Conservation (phyloP, 2,329 filamentous ascomycete genomes). For the Pezicula carpinea region DNA sequence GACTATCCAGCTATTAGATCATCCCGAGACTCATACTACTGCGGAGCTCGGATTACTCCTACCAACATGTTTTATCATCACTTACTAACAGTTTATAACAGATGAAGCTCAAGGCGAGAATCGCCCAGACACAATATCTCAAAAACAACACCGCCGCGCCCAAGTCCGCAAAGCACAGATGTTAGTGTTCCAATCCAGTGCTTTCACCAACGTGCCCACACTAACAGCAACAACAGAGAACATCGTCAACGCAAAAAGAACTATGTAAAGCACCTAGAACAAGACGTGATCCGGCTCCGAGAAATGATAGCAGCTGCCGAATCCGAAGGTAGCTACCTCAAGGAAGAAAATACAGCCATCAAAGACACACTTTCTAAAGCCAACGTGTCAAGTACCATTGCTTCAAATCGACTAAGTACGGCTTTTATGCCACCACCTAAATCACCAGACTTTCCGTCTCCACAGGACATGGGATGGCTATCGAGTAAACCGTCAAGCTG, state of each 20-base stretch:
- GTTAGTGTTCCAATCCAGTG: constrained; percentile 7
- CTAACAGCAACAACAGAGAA: constrained; percentile 11
- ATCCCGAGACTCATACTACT: no score
- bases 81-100: no score
- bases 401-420: no score
- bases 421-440: neutral
- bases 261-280: constrained; percentile 24
- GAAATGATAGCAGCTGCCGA: constrained; percentile 20
- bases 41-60: no score
- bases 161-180: constrained; percentile 28
- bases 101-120: neutral
- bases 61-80: no score
- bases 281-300: constrained; percentile 22
- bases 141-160: constrained; percentile 22
- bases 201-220: neutral
- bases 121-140: constrained; percentile 1
- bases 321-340: constrained; percentile 10
- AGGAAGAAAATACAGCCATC: constrained; percentile 21
- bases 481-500: constrained; percentile 4
- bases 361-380: constrained; percentile 9
- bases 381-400: constrained; percentile 6
- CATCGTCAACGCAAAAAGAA: constrained; percentile 26
- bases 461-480: neutral
- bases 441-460: neutral
- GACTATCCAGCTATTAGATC: no score